Base-by-base conservation (phyloP, 441 rosid species). In the Pelargonium exstipulatum region DNA sequence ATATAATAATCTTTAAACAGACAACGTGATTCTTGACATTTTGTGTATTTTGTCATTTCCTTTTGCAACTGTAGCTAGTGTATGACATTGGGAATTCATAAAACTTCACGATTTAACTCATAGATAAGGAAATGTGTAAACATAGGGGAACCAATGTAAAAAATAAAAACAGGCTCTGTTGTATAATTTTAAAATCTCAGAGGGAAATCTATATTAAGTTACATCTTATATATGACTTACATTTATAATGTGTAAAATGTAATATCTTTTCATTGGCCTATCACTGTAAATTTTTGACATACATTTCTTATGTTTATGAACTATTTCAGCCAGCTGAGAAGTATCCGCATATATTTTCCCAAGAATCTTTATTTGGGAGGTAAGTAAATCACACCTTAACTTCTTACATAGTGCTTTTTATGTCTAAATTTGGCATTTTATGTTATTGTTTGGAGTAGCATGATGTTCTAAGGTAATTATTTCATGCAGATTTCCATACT, bases 281-380 rank as follows among this genome's bases (percentile, higher is more conserved):
- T 49, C 16, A 49, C 16, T 49, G 55, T n/a, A 49, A 9, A 46
- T 46, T 46, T 29, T 2, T 29, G 35, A 29, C 35, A 29, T 29
- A 29, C 35, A 29, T 29, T 29, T 29, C 35, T 29, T 29, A 29
- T 9, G 16, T 49, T 5, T 49, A 12, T 49, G 18, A 3, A 49
- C 16, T 12, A 49, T 49, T 49, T 49, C 55, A 49, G 55, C 55
- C 55, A n/a, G 55, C 55, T n/a, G 55, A 49, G 55, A 49, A 49
- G 55, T 49, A 49, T n/a, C 55, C 55, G 2, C 55, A 49, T 4
- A 49, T 49, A 13, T 49, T 49, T 49, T 49, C 55, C 55, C 55
- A 49, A 49, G 55, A n/a, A 49, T 49, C 55, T 49, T 49, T 49
- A 49, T n/a, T 49, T 12, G 55, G 55, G 55, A 49, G 55, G 55